phyloP scores from a whole-genome alignment of 2,329 filamentous ascomycete genomes.

The Beauveria medogensis region DNA sequence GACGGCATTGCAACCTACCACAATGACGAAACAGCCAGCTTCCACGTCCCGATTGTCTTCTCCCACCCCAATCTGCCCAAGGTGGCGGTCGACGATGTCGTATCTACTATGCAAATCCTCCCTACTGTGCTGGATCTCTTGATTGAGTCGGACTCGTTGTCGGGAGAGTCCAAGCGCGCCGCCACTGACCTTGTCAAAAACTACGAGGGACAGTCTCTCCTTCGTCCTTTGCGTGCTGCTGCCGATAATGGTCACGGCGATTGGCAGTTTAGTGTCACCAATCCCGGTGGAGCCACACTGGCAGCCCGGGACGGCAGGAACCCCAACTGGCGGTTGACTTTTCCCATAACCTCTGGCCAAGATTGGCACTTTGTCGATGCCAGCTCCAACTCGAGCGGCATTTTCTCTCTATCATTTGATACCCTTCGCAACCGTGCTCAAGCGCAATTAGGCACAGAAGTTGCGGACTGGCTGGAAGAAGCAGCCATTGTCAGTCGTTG shows the following conservation, averaged over 20 bases:
- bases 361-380: conserved; percentile 10
- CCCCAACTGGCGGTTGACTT: conserved; percentile 18
- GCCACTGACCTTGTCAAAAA: conserved; percentile 22
- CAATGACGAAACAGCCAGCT: conserved; percentile 24
- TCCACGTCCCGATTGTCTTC: conserved; percentile 25
- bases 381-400: conserved; percentile 2
- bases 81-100: conserved; percentile 22
- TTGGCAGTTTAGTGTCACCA: conserved; percentile 21
- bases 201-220: conserved; percentile 28
- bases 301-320: conserved; percentile 16
- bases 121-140: conserved; percentile 28
- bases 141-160: conserved; percentile 25
- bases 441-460: not conserved
- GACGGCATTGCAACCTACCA: conserved; percentile 25
- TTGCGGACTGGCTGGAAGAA: conserved; percentile 18
- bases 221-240: conserved; percentile 20
- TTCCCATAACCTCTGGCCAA: conserved; percentile 17
- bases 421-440: conserved; percentile 1
- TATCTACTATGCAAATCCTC: conserved; percentile 26
- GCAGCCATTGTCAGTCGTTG: conserved; percentile 25
- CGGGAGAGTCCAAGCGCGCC: conserved; percentile 17
- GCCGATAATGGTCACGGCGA: conserved; percentile 18
- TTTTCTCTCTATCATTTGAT: conserved; percentile 8
- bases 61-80: conserved; percentile 26
- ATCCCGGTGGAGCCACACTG: conserved; percentile 19